Conservation (phyloP, 306 rosid species). For the Prunus salicina region DNA sequence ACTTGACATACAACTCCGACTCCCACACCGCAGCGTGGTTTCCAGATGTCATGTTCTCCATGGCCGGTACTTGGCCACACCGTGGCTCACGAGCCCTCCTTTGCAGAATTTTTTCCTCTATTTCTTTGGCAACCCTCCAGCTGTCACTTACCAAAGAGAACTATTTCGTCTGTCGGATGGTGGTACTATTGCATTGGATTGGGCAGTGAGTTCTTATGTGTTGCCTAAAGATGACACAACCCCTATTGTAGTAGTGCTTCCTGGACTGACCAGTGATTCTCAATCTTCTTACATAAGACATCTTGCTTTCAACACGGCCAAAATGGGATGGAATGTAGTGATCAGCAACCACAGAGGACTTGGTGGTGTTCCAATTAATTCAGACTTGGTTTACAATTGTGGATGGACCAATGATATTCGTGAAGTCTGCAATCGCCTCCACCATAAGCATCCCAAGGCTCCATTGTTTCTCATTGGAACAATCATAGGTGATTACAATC, state of each 20-base stretch:
- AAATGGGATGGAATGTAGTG: conserved; percentile 78
- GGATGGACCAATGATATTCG: conserved; percentile 88
- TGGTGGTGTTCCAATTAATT: conserved; percentile 85
- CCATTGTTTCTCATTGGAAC: conserved; percentile 80
- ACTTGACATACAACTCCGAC: conserved; percentile 41
- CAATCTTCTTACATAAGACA: conserved; percentile 75
- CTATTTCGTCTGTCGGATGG: conserved; percentile 22
- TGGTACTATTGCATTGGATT: conserved; percentile 40
- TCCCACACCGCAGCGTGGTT: conserved; percentile 50
- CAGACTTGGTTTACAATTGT: conserved; percentile 86
- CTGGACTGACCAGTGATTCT: conserved; percentile 81
- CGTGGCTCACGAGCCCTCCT: conserved; percentile 85
- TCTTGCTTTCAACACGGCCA: conserved; percentile 73
- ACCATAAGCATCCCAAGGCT: conserved; percentile 53
- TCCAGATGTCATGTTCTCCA: conserved; percentile 71
- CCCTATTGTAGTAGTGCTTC: conserved; percentile 64
- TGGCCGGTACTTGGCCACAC: conserved; percentile 56
- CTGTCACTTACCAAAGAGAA: conserved; percentile 49
- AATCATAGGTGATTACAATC: conserved; percentile 56
- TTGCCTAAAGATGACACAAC: conserved; percentile 42
- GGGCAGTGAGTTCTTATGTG: conserved; percentile 25
- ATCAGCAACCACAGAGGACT: conserved; percentile 81
- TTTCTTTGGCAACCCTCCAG: conserved; percentile 64
- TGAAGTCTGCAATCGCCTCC: conserved; percentile 56
- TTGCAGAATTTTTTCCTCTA: conserved; percentile 64